A percentile compares a stretch with the other conserved stretches of the same genome.
Evolutionary conservation across 2,329 filamentous ascomycete genomes (phyloP).

Genomic region (Coniochaeta pulveracea): DNA sequence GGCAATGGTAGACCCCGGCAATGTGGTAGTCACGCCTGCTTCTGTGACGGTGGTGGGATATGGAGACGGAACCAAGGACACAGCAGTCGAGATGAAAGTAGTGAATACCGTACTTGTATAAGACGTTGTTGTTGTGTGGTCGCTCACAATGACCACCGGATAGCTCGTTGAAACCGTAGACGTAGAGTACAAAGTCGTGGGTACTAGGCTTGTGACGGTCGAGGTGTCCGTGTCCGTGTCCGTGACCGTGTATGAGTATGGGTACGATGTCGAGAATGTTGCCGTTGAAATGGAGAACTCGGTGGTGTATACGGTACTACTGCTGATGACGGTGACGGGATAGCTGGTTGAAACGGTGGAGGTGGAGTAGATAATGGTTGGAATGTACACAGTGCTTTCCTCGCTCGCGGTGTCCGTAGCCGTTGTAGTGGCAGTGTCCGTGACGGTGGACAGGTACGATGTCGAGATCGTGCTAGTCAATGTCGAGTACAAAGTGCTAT

Average conservation of each 20-base stretch:
- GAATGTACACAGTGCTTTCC: too few relatives aligned
- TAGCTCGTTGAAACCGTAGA: background rate
- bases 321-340: background rate
- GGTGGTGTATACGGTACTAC: background rate
- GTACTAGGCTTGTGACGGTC: background rate
- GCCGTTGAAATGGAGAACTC: background rate
- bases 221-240: background rate
- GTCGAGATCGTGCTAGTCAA: conserved; percentile 1
- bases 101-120: background rate
- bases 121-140: background rate
- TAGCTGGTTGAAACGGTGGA: background rate
- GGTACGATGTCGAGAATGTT: conserved; percentile 1
- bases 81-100: background rate
- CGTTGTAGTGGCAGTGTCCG: background rate
- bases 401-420: too few relatives aligned
- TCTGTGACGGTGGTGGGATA: background rate
- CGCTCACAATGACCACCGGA: background rate
- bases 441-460: background rate
- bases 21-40: background rate
- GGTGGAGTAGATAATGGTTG: background rate
- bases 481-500: background rate
- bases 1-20: conserved; percentile 4
- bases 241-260: conserved; percentile 2
- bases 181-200: background rate
- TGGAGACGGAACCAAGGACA: background rate